Conservation (phyloP, 192 early-diverging fungal genomes). For the Coemansia guatemalensis region DNA sequence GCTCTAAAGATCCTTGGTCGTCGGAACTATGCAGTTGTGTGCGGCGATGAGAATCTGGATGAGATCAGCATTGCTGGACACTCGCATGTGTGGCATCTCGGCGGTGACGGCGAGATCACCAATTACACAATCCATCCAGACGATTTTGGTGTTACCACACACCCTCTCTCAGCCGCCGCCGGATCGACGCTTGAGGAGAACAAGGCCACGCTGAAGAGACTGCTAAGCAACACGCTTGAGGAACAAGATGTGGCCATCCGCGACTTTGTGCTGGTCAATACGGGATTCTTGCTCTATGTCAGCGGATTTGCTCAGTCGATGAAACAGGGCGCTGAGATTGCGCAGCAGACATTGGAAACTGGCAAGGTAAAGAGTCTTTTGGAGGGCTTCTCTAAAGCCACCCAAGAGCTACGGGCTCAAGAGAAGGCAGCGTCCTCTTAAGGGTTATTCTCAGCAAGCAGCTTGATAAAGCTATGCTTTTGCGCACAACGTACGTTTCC, state of each 20-base stretch:
- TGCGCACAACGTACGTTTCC: background rate
- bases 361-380: constrained; percentile 68
- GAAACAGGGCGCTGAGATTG: constrained; percentile 74
- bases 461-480: background rate
- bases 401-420: constrained; percentile 19
- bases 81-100: constrained; percentile 87
- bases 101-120: constrained; percentile 59
- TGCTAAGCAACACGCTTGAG: constrained; percentile 68
- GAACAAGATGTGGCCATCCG: constrained; percentile 64
- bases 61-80: constrained; percentile 88
- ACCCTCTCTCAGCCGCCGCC: constrained; percentile 68
- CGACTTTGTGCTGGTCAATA: constrained; percentile 92
- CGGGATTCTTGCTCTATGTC: constrained; percentile 82
- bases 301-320: constrained; percentile 71
- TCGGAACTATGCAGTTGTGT: constrained; percentile 84
- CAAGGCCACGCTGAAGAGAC: constrained; percentile 63
- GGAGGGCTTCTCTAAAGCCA: constrained; percentile 59
- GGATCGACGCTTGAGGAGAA: constrained; percentile 74
- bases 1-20: constrained; percentile 78
- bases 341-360: constrained; percentile 67
- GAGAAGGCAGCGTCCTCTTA: constrained; percentile 2
- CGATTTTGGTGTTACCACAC: constrained; percentile 83
- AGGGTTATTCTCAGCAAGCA: background rate
- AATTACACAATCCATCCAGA: constrained; percentile 69
- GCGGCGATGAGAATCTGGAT: constrained; percentile 87